Conservation (phyloP, 139 green algal genomes). For the Asterochloris sp. region DNA sequence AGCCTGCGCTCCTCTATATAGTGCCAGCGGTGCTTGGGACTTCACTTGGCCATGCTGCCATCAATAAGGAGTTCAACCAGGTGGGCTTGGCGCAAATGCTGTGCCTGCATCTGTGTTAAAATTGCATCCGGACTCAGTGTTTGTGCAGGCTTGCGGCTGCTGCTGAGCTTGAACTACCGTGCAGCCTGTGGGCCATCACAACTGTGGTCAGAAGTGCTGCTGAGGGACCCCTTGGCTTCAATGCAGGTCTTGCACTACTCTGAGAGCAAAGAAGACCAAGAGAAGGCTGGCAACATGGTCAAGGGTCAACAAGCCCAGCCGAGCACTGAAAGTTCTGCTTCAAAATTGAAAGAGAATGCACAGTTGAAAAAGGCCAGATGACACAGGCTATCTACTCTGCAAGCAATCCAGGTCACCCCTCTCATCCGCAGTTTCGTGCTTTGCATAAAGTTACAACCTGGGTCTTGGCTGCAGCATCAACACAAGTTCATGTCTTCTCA, state of each 20-base stretch:
- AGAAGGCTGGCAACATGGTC: background rate
- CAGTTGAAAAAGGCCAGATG: too few relatives aligned
- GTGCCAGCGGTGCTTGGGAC: slow-evolving; percentile 85
- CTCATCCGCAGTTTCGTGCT: too few relatives aligned
- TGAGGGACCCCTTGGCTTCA: background rate
- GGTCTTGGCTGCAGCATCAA: too few relatives aligned
- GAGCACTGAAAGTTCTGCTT: too few relatives aligned
- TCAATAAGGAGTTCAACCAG: slow-evolving; percentile 13
- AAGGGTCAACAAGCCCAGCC: too few relatives aligned
- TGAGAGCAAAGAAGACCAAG: slow-evolving; percentile 14
- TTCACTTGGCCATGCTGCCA: slow-evolving; percentile 52
- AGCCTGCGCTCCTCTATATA: slow-evolving; percentile 97
- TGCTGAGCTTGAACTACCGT: background rate
- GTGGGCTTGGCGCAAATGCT: background rate
- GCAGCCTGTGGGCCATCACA: background rate
- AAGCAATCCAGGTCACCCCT: too few relatives aligned
- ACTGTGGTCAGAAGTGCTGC: background rate
- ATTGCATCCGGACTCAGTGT: background rate
- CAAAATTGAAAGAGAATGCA: too few relatives aligned
- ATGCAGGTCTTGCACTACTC: slow-evolving; percentile 9
- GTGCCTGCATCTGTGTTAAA: background rate
- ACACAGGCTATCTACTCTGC: too few relatives aligned
- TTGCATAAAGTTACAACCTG: too few relatives aligned
- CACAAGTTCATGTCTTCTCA: too few relatives aligned
- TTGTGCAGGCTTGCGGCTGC: background rate